phyloP scores from a whole-genome alignment of 805 yeast species.

The Starmerella etchellsii region DNA sequence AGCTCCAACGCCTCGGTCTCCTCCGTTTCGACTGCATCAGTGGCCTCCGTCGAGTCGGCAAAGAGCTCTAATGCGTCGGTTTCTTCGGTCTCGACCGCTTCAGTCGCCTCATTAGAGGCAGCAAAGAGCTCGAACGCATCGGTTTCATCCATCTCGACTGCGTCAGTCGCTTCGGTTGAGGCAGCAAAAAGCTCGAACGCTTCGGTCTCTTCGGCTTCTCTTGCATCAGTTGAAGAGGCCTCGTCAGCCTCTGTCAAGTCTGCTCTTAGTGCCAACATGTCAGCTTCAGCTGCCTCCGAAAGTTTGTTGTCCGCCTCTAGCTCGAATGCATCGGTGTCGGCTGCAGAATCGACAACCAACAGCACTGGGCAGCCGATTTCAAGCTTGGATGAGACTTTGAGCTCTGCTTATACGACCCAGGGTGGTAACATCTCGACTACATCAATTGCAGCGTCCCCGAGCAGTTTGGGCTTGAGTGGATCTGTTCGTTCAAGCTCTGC shows the following conservation, averaged over 20 bases:
- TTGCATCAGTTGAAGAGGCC: background rate
- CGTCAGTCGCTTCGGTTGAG: background rate
- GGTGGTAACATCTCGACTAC: too few species aligned
- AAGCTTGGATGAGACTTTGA: too few species aligned
- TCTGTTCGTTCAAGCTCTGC: too few species aligned
- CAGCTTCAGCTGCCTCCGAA: too few species aligned
- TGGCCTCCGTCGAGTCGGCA: background rate
- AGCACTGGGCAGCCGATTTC: too few species aligned
- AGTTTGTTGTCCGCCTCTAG: too few species aligned
- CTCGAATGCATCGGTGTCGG: too few species aligned
- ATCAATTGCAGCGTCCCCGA: too few species aligned
- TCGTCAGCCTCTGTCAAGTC: background rate
- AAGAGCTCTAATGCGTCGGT: background rate
- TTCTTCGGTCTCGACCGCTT: background rate
- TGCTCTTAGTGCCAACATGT: too few species aligned
- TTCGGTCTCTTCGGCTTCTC: background rate
- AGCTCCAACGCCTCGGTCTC: background rate
- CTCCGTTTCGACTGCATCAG: background rate
- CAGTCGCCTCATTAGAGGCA: background rate
- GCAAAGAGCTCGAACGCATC: constrained; percentile 1
- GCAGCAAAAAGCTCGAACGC: constrained; percentile 3
- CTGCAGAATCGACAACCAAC: too few species aligned
- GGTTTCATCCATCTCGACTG: background rate
- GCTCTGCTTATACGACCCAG: too few species aligned
- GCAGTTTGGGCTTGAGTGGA: too few species aligned